These are phyloP conservation scores for Fagopyrum tataricum DNA, from an alignment of 148 eudicot genomes.

Conservation along the genomic window DNA sequence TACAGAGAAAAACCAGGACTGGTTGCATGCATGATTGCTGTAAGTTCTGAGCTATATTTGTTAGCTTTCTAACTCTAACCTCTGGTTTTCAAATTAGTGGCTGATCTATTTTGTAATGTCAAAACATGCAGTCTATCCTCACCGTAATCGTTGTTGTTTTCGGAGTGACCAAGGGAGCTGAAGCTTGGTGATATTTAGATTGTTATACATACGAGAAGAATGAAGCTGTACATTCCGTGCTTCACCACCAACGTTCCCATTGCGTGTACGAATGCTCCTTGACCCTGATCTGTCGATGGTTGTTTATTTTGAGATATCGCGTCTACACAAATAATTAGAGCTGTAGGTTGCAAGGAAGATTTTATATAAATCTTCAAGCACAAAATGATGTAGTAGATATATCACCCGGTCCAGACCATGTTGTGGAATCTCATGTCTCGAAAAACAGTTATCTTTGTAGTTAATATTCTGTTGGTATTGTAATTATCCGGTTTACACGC, in stretches of 20 bases:
- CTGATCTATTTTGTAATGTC: neutral
- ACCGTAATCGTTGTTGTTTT: constrained; percentile 53
- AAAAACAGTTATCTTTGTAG: neutral
- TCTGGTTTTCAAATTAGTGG: neutral
- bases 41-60: constrained; percentile 26
- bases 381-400: neutral
- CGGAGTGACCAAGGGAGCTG: constrained; percentile 49
- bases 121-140: constrained; percentile 55
- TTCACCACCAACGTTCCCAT: neutral
- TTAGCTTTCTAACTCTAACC: neutral
- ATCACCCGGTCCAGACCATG: neutral
- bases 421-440: neutral
- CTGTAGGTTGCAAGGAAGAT: neutral
- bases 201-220: neutral
- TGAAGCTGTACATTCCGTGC: constrained; percentile 6
- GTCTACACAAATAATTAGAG: neutral
- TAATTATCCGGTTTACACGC: neutral
- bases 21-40: constrained; percentile 79
- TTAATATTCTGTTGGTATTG: neutral
- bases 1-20: constrained; percentile 91
- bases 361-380: neutral
- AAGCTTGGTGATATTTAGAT: constrained; percentile 43
- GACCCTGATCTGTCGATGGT: neutral
- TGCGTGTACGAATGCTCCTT: neutral
- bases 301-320: neutral